Conservation (phyloP, 2,329 filamentous ascomycete genomes). For the Penicillium verrucosum region DNA sequence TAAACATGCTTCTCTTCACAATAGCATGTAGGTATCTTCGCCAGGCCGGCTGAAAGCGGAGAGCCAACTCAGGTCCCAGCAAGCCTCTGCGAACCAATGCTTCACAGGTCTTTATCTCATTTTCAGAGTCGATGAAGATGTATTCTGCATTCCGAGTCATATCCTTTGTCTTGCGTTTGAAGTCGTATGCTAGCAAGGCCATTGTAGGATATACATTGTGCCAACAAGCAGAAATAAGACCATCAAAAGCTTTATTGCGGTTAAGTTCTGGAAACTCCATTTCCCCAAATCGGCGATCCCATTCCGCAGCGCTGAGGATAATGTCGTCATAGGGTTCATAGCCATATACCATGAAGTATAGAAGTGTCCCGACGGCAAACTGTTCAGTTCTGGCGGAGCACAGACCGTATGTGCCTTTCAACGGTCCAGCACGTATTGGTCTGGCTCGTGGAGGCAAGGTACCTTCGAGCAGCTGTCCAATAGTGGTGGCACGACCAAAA, state of each 20-base stretch:
- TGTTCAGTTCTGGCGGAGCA: slow-evolving; percentile 22
- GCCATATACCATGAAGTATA: slow-evolving; percentile 24
- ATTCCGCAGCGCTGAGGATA: neutral
- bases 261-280: slow-evolving; percentile 20
- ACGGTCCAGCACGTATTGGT: slow-evolving; percentile 12
- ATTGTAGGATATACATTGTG: slow-evolving; percentile 23
- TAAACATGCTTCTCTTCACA: slow-evolving; percentile 4
- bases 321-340: slow-evolving; percentile 15
- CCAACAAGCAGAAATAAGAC: slow-evolving; percentile 19
- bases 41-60: slow-evolving; percentile 12
- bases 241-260: slow-evolving; percentile 16
- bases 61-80: slow-evolving; percentile 13
- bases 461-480: slow-evolving; percentile 16
- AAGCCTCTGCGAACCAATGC: slow-evolving; percentile 13
- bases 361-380: slow-evolving; percentile 17
- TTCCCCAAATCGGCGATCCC: slow-evolving; percentile 14
- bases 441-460: slow-evolving; percentile 12
- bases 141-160: slow-evolving; percentile 11
- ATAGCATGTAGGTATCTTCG: slow-evolving; percentile 9
- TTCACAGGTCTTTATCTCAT: slow-evolving; percentile 13
- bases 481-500: slow-evolving; percentile 16
- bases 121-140: slow-evolving; percentile 9
- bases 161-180: slow-evolving; percentile 19
- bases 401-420: slow-evolving; percentile 20
- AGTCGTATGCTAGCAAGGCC: slow-evolving; percentile 18